phyloP scores from a whole-genome alignment of 129 eudicot species.

The Chrysanthemum lavandulifolium region DNA sequence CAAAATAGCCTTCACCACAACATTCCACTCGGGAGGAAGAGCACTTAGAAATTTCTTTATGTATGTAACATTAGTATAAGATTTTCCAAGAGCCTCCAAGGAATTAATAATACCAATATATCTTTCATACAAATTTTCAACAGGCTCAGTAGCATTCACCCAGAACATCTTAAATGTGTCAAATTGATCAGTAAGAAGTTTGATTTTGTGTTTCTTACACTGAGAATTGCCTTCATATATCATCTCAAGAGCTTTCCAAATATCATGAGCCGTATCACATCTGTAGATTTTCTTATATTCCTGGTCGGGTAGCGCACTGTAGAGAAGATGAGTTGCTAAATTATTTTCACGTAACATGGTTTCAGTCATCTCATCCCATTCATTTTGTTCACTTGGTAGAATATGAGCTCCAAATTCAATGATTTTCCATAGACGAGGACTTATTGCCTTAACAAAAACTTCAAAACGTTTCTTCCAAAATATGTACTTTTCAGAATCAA shows the following conservation, averaged over 20 bases:
- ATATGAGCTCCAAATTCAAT: not conserved
- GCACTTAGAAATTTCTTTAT: not conserved
- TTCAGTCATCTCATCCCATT: not conserved
- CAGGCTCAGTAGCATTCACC: too few species aligned
- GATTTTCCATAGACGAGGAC: not conserved
- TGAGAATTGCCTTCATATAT: not conserved
- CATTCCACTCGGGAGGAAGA: not conserved
- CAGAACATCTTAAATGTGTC: not conserved
- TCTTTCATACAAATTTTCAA: not conserved
- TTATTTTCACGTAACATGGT: not conserved
- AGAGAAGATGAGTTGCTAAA: not conserved
- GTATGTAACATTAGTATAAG: not conserved
- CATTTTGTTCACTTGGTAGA: not conserved
- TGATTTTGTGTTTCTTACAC: not conserved
- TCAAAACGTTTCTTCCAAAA: constrained; percentile 2
- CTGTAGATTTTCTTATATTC: not conserved
- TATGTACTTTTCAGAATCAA: not conserved
- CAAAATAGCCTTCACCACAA: not conserved
- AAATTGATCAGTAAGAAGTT: not conserved
- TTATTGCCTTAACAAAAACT: not conserved
- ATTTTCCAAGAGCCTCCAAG: constrained; percentile 1
- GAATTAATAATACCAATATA: not conserved
- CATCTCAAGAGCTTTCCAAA: not conserved
- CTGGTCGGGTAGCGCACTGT: not conserved
- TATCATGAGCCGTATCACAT: constrained; percentile 2